Evolutionary conservation across 768 basidiomycete genomes (phyloP), one percentile per base, ranked within the genome.

Genomic region (Trametes cinnabarina): DNA sequence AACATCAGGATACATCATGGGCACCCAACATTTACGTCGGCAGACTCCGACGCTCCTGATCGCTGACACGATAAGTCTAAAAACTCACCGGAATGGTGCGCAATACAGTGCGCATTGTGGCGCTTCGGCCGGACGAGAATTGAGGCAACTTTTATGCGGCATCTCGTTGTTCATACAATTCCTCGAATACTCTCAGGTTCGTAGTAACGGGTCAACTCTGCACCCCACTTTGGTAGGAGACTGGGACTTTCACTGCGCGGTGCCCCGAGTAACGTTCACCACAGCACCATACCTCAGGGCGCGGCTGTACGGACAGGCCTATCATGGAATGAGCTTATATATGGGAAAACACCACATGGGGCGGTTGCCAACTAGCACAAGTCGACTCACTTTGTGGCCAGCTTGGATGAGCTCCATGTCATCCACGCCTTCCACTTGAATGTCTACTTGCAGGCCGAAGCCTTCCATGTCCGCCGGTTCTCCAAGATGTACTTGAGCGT

Each of bases 261-360:
- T 79, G 46, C 37, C 37, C 37, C 37, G 37, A n/a, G 82, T 78
- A 25, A 87, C 79, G 32, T 84, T 86, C 23, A 88, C 83, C 19
- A 78, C 75, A 1, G 76, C 73, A 5, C 86, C 86, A 63, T 84
- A 75, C n/a, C 71, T 72, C 64, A 87, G 69, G 2, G 85, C 83
- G 49, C 87, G 83, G 49, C 85, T 86, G 65, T 88, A 88, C 1
- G 87, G 86, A 67, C 87, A 88, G 41, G 80, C 76, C 87, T 88
- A 39, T 48, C 41, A 50, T 57, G 51, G 55, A 47, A n/a, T 50
- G 34, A 39, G 50, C 28, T 9, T 30, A 25, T 1, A 23, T 30
- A 25, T 1, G 26, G 19, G 25, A 44, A 15, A 14, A 34, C 15
- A 32, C 25, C 43, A 19, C n/a, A 19, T 30, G 11, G 46, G 47